Evolutionary conservation across 441 rosid genomes (phyloP), one percentile per base, ranked within the genome.

Genomic region (Gossypium davidsonii): DNA sequence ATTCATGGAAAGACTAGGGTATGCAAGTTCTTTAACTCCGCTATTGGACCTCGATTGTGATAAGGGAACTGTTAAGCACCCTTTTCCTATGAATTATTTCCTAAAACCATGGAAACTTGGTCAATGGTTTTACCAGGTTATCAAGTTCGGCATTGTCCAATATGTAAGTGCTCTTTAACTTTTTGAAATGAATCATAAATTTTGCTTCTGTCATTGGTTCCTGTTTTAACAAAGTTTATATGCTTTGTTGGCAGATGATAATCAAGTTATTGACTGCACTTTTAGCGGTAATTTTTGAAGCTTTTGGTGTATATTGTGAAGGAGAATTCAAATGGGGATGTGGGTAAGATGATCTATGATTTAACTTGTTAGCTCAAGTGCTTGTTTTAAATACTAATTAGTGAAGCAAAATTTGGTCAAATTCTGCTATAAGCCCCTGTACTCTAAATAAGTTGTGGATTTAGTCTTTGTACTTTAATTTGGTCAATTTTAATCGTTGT

Each of bases 141-240:
- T 93, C 81, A 96, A 96, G 88, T 83, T 91, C 71, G 99, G 99
- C 59, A 96, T 96, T 79, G 97, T 96, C 79, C 99, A 93, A 88
- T 96, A 96, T 82, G 99, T 93, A 91, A 71, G 99, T 90, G 71
- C 70, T 63, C 61, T 76, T 76, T 66, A 75, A 46, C 82, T 76
- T 67, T 26, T n/a, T 4, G 46, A 39, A 67, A 74, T 42, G 52
- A 58, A 42, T 70, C 59, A 20, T 69, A 72, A 61, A 52, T 23
- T 78, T 76, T 62, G 67, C 49, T 18, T 58, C 20, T 62, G 11
- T 59, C 42, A 62, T 60, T 6, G 7, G 17, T 72, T 71, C 59
- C 70, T 67, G 3, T 82, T 65, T 52, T 76, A 39, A 56, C 58
- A 14, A 31, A 46, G 53, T 56, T 31, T 76, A 10, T 65, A 14